Conservation (phyloP, 2,329 filamentous ascomycete genomes). For the Pestalotiopsis sp. region DNA sequence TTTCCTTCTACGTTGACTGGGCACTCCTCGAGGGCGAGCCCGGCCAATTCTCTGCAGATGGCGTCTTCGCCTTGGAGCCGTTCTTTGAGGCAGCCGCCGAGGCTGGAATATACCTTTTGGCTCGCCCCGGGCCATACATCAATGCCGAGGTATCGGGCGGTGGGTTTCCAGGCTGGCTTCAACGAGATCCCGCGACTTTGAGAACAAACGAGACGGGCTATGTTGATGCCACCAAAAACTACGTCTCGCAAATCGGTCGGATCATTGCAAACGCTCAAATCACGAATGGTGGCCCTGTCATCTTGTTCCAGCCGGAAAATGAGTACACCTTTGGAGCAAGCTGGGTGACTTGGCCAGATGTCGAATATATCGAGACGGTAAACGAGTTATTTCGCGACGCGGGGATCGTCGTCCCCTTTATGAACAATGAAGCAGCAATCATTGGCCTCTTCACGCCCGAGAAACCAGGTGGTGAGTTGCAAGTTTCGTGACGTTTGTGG, state of each 20-base stretch:
- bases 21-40: conserved; percentile 73
- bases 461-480: conserved; percentile 41
- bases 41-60: conserved; percentile 69
- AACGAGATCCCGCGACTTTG: conserved; percentile 64
- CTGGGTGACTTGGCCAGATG: conserved; percentile 61
- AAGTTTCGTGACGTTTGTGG: neutral
- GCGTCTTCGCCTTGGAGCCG: conserved; percentile 70
- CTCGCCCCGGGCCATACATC: conserved; percentile 71
- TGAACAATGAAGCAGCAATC: conserved; percentile 71
- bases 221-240: conserved; percentile 63
- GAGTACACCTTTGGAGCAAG: conserved; percentile 64
- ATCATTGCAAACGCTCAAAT: conserved; percentile 77
- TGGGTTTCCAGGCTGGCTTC: conserved; percentile 80
- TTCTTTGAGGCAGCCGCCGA: conserved; percentile 76
- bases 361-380: conserved; percentile 70
- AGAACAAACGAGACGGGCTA: conserved; percentile 65
- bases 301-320: conserved; percentile 80
- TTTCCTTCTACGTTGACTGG: conserved; percentile 82
- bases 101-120: conserved; percentile 77
- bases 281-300: conserved; percentile 79
- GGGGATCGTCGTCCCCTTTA: conserved; percentile 73
- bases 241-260: conserved; percentile 61
- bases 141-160: conserved; percentile 68
- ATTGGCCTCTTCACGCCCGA: conserved; percentile 66
- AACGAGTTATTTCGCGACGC: conserved; percentile 67